These are phyloP conservation scores for Cutaneotrichosporon sp. DNA, from an alignment of 1,284 basidiomycete species.

Conservation along the genomic window DNA sequence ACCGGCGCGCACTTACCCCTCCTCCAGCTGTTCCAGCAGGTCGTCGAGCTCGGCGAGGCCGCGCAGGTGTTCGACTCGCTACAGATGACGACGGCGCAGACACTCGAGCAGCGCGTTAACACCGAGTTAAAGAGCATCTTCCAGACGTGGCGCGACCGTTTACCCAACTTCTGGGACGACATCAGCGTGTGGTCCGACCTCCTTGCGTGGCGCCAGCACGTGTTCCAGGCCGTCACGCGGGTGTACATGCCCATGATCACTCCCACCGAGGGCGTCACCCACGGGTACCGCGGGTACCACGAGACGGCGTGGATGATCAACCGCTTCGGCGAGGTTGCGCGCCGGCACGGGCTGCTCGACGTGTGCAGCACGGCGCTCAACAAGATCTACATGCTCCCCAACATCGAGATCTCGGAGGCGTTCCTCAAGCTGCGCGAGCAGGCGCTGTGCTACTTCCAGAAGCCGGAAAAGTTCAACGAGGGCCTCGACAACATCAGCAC, in stretches of 20 bases:
- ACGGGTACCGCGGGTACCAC: conserved; percentile 97
- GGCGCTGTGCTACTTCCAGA: conserved; percentile 98
- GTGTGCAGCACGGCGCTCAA: conserved; percentile 94
- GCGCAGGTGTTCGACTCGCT: conserved; percentile 92
- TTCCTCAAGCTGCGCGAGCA: conserved; percentile 99
- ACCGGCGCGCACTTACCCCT: conserved; percentile 92
- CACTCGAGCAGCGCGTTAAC: conserved; percentile 87
- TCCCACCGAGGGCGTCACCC: conserved; percentile 62
- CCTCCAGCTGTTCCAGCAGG: conserved; percentile 97
- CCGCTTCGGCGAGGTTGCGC: conserved; percentile 97
- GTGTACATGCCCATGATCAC: conserved; percentile 89
- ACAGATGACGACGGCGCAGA: conserved; percentile 80
- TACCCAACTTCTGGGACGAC: conserved; percentile 96
- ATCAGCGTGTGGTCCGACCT: conserved; percentile 99
- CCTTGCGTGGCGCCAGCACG: conserved; percentile 94
- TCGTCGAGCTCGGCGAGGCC: conserved; percentile 96
- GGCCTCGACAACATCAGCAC: conserved; percentile 99
- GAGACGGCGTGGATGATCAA: conserved; percentile 99
- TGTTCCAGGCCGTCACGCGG: conserved; percentile 91
- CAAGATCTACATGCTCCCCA: conserved; percentile 98
- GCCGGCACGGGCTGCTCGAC: conserved; percentile 94
- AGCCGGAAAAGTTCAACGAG: conserved; percentile 86
- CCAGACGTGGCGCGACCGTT: conserved; percentile 93
- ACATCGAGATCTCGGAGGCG: conserved; percentile 99
- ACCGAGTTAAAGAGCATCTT: conserved; percentile 94